Conservation (phyloP, 768 basidiomycete genomes). For the Pulveroboletus ravenelii region DNA sequence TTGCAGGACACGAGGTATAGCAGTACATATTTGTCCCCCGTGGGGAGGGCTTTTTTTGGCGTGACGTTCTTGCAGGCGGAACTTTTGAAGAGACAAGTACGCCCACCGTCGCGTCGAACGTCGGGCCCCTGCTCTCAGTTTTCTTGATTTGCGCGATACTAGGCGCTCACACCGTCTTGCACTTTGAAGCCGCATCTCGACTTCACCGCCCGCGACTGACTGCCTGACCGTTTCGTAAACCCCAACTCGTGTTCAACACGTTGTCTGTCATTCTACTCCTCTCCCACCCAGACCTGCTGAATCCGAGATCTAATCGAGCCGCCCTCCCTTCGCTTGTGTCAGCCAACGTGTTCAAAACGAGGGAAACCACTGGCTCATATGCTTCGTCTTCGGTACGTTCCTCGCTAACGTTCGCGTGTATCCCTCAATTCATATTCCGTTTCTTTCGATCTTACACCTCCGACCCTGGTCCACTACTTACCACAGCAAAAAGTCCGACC, state of each 20-base stretch:
- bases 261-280: slow-evolving; percentile 45
- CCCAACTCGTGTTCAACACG: slow-evolving; percentile 73
- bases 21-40: background rate
- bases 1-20: background rate
- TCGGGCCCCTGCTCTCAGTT: too few relatives aligned
- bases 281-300: slow-evolving; percentile 11
- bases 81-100: background rate
- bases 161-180: background rate
- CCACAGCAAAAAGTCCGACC: slow-evolving; percentile 73
- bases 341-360: slow-evolving; percentile 70
- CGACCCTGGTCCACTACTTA: slow-evolving; percentile 20
- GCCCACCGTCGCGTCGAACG: background rate
- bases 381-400: slow-evolving; percentile 79
- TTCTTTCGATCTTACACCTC: slow-evolving; percentile 19
- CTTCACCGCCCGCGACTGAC: background rate
- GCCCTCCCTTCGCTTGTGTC: slow-evolving; percentile 23
- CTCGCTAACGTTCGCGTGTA: slow-evolving; percentile 24
- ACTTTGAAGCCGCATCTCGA: too few relatives aligned
- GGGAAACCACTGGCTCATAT: slow-evolving; percentile 43
- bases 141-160: too few relatives aligned
- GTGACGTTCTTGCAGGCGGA: too few relatives aligned
- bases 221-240: slow-evolving; percentile 28
- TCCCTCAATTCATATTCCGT: slow-evolving; percentile 22
- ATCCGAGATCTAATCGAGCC: slow-evolving; percentile 30
- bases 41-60: background rate